Base-by-base conservation (phyloP, 129 eudicot genomes). In the Lonicera japonica region DNA sequence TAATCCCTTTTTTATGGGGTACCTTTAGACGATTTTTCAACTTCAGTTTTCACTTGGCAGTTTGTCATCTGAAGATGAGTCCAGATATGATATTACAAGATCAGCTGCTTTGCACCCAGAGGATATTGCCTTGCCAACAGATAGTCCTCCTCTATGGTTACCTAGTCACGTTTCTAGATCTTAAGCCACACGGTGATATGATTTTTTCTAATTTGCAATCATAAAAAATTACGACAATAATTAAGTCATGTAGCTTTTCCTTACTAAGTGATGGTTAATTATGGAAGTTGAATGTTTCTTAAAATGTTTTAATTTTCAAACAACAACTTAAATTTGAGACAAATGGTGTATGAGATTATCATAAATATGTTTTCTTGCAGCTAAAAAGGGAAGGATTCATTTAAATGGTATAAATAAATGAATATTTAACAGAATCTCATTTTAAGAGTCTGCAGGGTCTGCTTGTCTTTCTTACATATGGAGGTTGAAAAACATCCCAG, bases 91-190 rank as follows among this genome's bases (percentile, higher is more conserved):
- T 12, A 94, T 85, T 40, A 88, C 99, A 61, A 79, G 92, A 65
- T 94, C 89, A 24, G 99, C 99, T 58, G 96, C 99, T 61, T 83
- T 72, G 83, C 89, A 88, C 61, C 99, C 99, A 0, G 92, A 85
- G 25, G 95, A 75, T 74, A 94, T 72, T 45, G 99, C 89, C 78
- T 88, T 94, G 47, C 99, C 99, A 41, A 94, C 95, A 16, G 99
- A 88, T 29, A 94, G 73, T 66, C 99, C 99, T 72, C 87, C 94
- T 76, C 76, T 94, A 75, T 94, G 95, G 75, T 94, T 94, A 59
- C 99, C 99, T 94, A 67, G 25, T 52, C 69, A 8, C 19, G n/a
- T n/a, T n/a, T n/a, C n/a, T n/a, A n/a, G n/a, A n/a, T n/a, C n/a
- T n/a, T n/a, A n/a, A 29, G 36, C 36, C 36, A 29, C 36, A 29